Base-by-base conservation (phyloP, 2,329 filamentous ascomycete species). In the Calonectria fujianensis region DNA sequence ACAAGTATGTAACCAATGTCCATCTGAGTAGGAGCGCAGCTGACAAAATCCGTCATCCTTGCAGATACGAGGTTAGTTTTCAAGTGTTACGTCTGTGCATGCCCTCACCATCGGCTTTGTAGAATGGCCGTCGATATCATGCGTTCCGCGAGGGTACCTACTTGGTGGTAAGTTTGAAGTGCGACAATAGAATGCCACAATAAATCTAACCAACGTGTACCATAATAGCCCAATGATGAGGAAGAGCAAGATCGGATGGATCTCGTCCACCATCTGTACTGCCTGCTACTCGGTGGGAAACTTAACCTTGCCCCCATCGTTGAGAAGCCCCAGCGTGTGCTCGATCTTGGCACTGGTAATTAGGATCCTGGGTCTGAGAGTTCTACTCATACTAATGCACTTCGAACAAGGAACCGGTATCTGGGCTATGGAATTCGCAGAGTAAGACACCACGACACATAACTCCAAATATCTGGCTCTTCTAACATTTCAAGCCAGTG, bases 221-320 rank as follows among this genome's bases (percentile, higher is more conserved):
- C 20, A 4, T 4, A 5, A 37, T 16, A 72, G 73, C 73, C 73
- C 1, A 74, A 74, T 10, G 73, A 74, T 16, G 73, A 72, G 5
- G 69, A 72, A 27, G 73, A 74, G 24, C 73, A 74, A 59, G 64
- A 74, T 18, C 69, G 73, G 8, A 74, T 74, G 73, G 73, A 74
- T 32, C 57, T 74, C 20, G 73, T 61, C 9, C 73, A 74, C 20
- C 73, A 74, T 6, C 27, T 74, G n/a, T 74, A 74, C 16, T 24
- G 52, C 7, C 69, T 74, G 5, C 8, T 65, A 2, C 57, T 74
- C 1, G 69, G 57, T 2, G 73, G 73, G 16, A 52, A 64, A 20
- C 64, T 72, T 18, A 48, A 72, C 24, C 69, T 72, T 27, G 63
- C 73, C 9, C 73, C 73, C 10, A 52, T 74, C 32, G 27, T 8